Evolutionary conservation across 2,329 filamentous ascomycete genomes (phyloP).

Genomic region (Aspergillus bombycis): DNA sequence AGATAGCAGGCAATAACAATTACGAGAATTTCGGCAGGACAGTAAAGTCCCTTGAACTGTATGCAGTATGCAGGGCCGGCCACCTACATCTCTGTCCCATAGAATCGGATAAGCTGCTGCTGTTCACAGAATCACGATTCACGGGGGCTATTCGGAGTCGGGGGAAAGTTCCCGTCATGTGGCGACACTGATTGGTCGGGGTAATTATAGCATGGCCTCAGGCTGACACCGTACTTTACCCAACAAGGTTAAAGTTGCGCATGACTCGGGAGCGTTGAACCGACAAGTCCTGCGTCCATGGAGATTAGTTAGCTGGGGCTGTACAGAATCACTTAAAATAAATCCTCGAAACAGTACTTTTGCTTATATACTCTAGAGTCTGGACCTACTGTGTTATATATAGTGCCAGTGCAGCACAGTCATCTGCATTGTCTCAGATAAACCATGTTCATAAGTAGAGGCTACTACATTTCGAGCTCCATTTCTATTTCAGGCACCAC

Average conservation of each 20-base stretch:
- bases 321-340: neutral
- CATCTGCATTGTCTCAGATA: neutral
- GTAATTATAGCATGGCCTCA: neutral
- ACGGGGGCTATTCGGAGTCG: neutral
- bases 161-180: conserved; percentile 2
- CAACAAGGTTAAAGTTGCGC: neutral
- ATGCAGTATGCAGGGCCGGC: neutral
- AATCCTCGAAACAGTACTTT: neutral
- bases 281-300: too few relatives aligned
- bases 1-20: neutral
- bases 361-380: too few relatives aligned
- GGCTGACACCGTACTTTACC: neutral
- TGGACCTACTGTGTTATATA: too few relatives aligned
- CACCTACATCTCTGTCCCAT: neutral
- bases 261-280: neutral
- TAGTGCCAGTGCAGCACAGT: neutral
- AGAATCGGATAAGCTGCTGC: neutral
- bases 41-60: neutral
- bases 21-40: neutral
- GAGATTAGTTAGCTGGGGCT: too few relatives aligned
- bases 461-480: neutral
- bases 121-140: neutral
- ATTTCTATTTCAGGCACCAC: neutral
- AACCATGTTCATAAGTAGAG: neutral
- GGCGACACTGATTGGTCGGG: neutral